Percentiles rank a stretch among this genome's conserved stretches.
Conservation (phyloP, 306 rosid genomes). For the Sechiopsis laciniata region DNA sequence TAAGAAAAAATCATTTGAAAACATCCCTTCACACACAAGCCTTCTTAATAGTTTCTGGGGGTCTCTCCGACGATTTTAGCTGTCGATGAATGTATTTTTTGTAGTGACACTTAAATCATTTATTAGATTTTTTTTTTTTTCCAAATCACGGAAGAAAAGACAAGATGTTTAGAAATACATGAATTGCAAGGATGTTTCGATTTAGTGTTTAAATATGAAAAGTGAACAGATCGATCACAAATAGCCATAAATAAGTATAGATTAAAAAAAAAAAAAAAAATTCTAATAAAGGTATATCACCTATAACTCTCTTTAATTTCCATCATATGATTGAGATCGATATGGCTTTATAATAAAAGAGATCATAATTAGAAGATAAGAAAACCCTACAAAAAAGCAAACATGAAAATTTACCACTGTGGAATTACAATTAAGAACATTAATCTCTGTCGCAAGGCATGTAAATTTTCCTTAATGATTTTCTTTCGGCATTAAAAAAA, state of each 20-base stretch:
- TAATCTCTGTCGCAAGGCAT: neutral
- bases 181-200: neutral
- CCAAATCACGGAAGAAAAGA: neutral
- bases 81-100: no score
- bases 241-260: neutral
- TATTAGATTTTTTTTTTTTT: neutral
- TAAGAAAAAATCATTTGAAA: neutral
- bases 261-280: no score
- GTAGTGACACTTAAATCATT: neutral
- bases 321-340: no score
- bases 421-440: neutral
- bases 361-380: neutral
- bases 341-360: neutral
- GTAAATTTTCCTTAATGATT: neutral
- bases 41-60: no score
- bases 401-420: neutral
- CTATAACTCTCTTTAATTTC: no score
- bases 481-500: neutral
- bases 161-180: neutral
- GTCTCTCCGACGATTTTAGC: no score
- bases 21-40: neutral
- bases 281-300: neutral
- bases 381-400: neutral
- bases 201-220: neutral
- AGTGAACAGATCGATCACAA: neutral